A percentile compares a stretch with the other conserved stretches of the same genome.
Conservation (phyloP, 805 yeast genomes). For the Metschnikowia vanudenii region DNA sequence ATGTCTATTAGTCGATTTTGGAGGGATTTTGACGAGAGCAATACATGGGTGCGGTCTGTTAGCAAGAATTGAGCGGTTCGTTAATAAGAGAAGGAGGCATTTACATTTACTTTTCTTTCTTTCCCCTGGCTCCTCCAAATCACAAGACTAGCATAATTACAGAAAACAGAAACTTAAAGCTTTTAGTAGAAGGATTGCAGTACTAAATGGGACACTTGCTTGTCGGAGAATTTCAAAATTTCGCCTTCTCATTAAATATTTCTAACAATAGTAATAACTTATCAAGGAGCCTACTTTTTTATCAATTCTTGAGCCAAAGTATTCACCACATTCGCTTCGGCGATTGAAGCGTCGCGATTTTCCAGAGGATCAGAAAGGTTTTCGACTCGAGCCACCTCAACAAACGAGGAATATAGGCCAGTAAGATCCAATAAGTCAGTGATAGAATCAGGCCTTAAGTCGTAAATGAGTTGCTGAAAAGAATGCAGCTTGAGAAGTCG, state of each 20-base stretch:
- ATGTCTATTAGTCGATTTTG: slow-evolving; percentile 43
- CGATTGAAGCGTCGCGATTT: slow-evolving; percentile 14
- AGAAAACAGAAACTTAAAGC: too few relatives aligned
- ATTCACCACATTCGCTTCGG: slow-evolving; percentile 28
- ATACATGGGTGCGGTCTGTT: slow-evolving; percentile 40
- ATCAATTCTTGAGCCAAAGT: slow-evolving; percentile 19
- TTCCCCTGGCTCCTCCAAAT: too few relatives aligned
- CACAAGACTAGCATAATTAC: too few relatives aligned
- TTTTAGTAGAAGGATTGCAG: too few relatives aligned
- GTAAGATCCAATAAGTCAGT: slow-evolving; percentile 48
- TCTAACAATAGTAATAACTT: not conserved
- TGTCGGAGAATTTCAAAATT: too few relatives aligned
- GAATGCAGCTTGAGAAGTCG: slow-evolving; percentile 48
- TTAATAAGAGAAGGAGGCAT: not conserved
- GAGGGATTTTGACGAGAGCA: slow-evolving; percentile 42
- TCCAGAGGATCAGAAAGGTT: slow-evolving; percentile 9
- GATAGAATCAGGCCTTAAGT: slow-evolving; percentile 48
- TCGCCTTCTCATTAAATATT: too few relatives aligned
- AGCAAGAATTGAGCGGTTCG: slow-evolving; percentile 17
- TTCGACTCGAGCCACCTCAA: slow-evolving; percentile 42
- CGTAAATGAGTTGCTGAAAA: slow-evolving; percentile 51
- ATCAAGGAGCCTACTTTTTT: slow-evolving; percentile 9
- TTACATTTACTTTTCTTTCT: too few relatives aligned
- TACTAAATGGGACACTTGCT: too few relatives aligned
- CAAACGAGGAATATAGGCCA: slow-evolving; percentile 41